Percentiles rank a stretch among this genome's conserved stretches.
Evolutionary conservation across 1,284 basidiomycete genomes (phyloP).

Genomic region (Neonothopanus nambi): DNA sequence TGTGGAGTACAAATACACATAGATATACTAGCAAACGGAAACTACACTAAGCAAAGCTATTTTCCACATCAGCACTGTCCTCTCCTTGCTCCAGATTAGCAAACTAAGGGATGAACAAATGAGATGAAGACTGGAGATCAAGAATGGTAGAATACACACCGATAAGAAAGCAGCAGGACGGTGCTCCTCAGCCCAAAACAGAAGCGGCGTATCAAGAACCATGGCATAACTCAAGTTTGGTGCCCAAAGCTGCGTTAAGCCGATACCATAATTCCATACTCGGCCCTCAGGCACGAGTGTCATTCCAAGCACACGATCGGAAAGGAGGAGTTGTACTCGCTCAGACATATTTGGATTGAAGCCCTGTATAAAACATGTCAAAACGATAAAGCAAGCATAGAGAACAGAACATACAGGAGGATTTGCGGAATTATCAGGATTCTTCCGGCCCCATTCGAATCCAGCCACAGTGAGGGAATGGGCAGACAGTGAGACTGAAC

Average conservation of each 20-base stretch:
- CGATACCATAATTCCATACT: slow-evolving; percentile 93
- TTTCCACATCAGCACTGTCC: slow-evolving; percentile 89
- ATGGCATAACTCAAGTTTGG: slow-evolving; percentile 84
- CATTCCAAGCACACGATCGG: slow-evolving; percentile 91
- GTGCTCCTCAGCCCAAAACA: slow-evolving; percentile 97
- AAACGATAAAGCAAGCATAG: slow-evolving; percentile 17
- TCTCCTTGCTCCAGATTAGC: slow-evolving; percentile 84
- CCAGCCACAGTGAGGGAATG: slow-evolving; percentile 89
- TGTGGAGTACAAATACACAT: too few species aligned
- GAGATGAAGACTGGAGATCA: slow-evolving; percentile 8
- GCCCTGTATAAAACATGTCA: slow-evolving; percentile 45
- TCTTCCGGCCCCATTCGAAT: slow-evolving; percentile 99
- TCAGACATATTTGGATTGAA: slow-evolving; percentile 99
- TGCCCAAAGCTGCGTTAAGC: slow-evolving; percentile 90
- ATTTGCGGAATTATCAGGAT: slow-evolving; percentile 82
- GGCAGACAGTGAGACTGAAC: slow-evolving; percentile 93
- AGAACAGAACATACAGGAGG: slow-evolving; percentile 52
- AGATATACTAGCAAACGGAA: not conserved
- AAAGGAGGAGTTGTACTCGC: slow-evolving; percentile 91
- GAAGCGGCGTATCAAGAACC: slow-evolving; percentile 86
- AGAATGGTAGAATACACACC: slow-evolving; percentile 43
- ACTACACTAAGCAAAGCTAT: slow-evolving; percentile 65
- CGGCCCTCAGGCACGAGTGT: slow-evolving; percentile 89
- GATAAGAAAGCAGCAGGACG: slow-evolving; percentile 89
- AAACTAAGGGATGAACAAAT: slow-evolving; percentile 51